phyloP scores from a whole-genome alignment of 2,329 filamentous ascomycete species.

The Epichloe uncinata region DNA sequence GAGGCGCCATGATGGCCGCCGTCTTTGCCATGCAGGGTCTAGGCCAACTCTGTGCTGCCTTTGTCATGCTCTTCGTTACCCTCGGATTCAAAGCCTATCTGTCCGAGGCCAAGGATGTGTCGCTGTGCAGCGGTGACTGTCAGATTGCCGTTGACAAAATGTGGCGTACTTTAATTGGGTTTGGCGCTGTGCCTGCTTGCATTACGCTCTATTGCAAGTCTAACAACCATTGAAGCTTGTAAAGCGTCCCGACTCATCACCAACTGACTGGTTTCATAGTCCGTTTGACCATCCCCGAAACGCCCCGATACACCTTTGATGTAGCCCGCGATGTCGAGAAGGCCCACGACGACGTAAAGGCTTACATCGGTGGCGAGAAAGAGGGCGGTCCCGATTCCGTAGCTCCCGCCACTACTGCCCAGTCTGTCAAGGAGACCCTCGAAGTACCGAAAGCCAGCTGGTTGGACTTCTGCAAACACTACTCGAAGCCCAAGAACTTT shows the following conservation, averaged over 20 bases:
- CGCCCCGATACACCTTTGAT: conserved; percentile 79
- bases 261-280: conserved; percentile 13
- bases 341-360: conserved; percentile 57
- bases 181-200: conserved; percentile 67
- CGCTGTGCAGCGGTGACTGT: conserved; percentile 35
- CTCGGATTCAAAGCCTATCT: conserved; percentile 57
- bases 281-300: conserved; percentile 74
- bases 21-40: conserved; percentile 84
- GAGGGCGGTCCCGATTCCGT: conserved; percentile 56
- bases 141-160: conserved; percentile 59
- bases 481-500: conserved; percentile 56
- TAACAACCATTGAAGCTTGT: not conserved
- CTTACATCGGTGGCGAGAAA: conserved; percentile 54
- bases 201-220: conserved; percentile 60
- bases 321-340: conserved; percentile 62
- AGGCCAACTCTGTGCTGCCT: conserved; percentile 62
- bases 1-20: conserved; percentile 75
- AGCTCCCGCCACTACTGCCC: conserved; percentile 43
- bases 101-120: conserved; percentile 32
- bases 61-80: conserved; percentile 64
- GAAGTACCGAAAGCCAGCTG: conserved; percentile 58
- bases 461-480: conserved; percentile 58
- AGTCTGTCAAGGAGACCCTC: conserved; percentile 39
- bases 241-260: not conserved
- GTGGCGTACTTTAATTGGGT: conserved; percentile 72